These are phyloP conservation scores for Eleusine coracana DNA, from an alignment of 176 grass and related monocot species.

Conservation along the genomic window DNA sequence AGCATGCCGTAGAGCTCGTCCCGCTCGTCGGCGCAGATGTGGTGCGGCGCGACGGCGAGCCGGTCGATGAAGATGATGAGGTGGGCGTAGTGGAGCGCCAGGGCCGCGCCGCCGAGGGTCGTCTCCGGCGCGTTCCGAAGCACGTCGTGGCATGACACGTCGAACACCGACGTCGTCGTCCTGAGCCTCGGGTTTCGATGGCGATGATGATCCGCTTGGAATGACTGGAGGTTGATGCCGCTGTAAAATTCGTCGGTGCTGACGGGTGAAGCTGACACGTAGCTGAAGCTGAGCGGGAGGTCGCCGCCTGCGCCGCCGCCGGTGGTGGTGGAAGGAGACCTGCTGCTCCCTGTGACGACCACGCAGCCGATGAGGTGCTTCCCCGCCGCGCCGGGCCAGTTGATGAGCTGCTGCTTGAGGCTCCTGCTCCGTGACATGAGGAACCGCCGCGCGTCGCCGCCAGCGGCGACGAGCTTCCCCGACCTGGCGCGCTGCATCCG, in stretches of 20 bases:
- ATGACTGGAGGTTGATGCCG: neutral
- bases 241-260: neutral
- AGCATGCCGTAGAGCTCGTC: conserved; percentile 78
- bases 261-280: neutral
- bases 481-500: conserved; percentile 31
- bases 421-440: conserved; percentile 47
- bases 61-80: conserved; percentile 67
- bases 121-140: conserved; percentile 32
- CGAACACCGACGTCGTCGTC: conserved; percentile 46
- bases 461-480: neutral
- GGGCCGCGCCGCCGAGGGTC: conserved; percentile 55
- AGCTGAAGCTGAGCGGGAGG: conserved; percentile 33
- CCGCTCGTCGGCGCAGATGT: conserved; percentile 62
- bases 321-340: no score
- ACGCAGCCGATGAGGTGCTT: conserved; percentile 61
- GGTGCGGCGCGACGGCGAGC: conserved; percentile 48
- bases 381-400: conserved; percentile 42
- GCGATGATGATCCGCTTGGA: neutral
- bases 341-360: conserved; percentile 18
- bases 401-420: conserved; percentile 48
- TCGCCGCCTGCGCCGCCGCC: no score
- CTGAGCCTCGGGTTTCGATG: neutral
- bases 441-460: conserved; percentile 8
- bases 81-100: conserved; percentile 72
- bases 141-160: neutral